Evolutionary conservation across 768 basidiomycete species (phyloP).

Genomic region (Naganishia kalamii): DNA sequence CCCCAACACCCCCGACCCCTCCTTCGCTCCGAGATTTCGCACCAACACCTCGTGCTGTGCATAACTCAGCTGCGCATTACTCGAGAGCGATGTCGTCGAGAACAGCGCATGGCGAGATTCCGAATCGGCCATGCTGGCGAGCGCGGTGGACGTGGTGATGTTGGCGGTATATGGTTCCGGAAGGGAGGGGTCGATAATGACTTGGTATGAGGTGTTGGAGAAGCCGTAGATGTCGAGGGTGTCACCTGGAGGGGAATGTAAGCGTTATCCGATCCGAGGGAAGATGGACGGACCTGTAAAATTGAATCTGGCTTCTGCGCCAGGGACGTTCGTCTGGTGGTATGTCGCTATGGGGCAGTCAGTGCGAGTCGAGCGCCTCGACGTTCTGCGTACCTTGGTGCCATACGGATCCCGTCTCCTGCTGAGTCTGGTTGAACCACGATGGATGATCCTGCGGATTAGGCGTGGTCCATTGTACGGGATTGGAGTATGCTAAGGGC

Average conservation of each 20-base stretch:
- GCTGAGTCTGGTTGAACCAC: conserved; percentile 33
- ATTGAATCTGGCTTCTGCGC: conserved; percentile 38
- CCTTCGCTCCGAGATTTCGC: conserved; percentile 24
- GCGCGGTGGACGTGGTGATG: conserved; percentile 15
- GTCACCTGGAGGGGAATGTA: conserved; percentile 24
- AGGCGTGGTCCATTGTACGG: conserved; percentile 42
- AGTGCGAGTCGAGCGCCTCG: not conserved
- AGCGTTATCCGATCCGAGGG: no score
- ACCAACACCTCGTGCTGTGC: conserved; percentile 32
- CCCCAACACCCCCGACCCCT: conserved; percentile 25
- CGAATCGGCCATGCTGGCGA: conserved; percentile 1
- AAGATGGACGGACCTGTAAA: conserved; percentile 37
- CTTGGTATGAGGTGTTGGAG: conserved; percentile 24
- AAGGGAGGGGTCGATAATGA: conserved; percentile 32
- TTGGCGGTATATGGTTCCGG: conserved; percentile 11
- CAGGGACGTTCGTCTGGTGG: conserved; percentile 36
- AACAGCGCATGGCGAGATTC: not conserved
- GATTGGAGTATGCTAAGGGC: conserved; percentile 23
- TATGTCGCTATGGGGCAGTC: conserved; percentile 40
- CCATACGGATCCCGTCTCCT: conserved; percentile 37
- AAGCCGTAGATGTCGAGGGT: conserved; percentile 38
- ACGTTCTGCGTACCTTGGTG: conserved; percentile 34
- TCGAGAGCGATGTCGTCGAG: conserved; percentile 27
- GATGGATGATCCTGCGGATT: conserved; percentile 41
- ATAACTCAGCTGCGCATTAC: conserved; percentile 26